Percentiles rank a stretch among this genome's conserved stretches.
These are phyloP conservation scores for Phytophthora hibernalis DNA, from an alignment of 352 stramenopile species.

Conservation along the genomic window DNA sequence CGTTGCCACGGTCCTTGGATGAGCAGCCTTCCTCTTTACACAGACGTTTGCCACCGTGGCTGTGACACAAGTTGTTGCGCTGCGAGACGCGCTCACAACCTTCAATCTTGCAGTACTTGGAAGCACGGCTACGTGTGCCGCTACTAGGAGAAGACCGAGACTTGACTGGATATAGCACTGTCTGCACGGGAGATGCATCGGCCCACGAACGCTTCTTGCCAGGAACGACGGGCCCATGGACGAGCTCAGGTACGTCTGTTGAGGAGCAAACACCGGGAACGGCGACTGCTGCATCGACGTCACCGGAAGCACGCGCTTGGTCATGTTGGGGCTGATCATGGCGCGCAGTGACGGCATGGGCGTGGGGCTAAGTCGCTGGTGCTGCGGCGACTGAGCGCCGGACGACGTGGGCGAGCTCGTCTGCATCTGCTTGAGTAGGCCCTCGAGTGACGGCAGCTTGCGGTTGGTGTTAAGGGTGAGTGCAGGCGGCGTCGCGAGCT, in stretches of 20 bases:
- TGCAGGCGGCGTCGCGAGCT: slow-evolving; percentile 6
- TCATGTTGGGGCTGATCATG: slow-evolving; percentile 63
- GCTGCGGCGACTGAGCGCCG: slow-evolving; percentile 13
- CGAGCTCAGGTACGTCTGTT: slow-evolving; percentile 26
- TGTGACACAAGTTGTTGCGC: slow-evolving; percentile 86
- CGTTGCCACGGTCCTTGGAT: slow-evolving; percentile 85
- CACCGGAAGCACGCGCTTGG: slow-evolving; percentile 31
- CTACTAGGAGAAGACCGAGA: slow-evolving; percentile 23
- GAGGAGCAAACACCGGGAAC: slow-evolving; percentile 21
- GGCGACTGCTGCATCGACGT: slow-evolving; percentile 12
- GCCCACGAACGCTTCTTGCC: slow-evolving; percentile 46
- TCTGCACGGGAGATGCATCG: slow-evolving; percentile 25
- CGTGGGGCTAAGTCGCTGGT: slow-evolving; percentile 38
- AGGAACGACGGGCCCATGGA: slow-evolving; percentile 31
- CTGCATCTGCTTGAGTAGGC: slow-evolving; percentile 76
- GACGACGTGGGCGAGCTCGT: slow-evolving; percentile 30
- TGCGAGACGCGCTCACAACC: slow-evolving; percentile 82
- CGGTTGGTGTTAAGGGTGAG: slow-evolving; percentile 38
- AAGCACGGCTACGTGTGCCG: slow-evolving; percentile 65
- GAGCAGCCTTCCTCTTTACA: slow-evolving; percentile 81
- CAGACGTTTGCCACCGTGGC: slow-evolving; percentile 83
- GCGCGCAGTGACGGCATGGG: slow-evolving; percentile 57
- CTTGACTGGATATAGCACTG: slow-evolving; percentile 24
- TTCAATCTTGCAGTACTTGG: slow-evolving; percentile 89
- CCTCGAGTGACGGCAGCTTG: slow-evolving; percentile 72